Conservation (phyloP, 306 rosid species). For the Cucumis cinereus region DNA sequence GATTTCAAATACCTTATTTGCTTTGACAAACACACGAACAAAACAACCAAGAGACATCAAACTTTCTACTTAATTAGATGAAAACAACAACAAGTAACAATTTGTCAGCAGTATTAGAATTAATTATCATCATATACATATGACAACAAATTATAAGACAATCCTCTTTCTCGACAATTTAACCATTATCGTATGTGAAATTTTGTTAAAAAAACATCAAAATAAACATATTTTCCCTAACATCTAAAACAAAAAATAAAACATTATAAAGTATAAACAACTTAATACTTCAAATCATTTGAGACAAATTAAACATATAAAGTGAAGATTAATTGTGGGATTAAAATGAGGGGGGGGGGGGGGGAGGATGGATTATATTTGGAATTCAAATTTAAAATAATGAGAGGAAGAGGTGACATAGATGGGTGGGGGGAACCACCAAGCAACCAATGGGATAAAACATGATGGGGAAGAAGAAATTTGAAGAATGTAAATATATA, state of each 20-base stretch:
- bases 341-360: background rate
- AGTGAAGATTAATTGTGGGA: too few species aligned
- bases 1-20: background rate
- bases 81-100: too few species aligned
- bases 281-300: too few species aligned
- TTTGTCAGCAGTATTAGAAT: too few species aligned
- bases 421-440: conserved; percentile 10
- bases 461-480: conserved; percentile 3
- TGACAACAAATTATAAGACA: too few species aligned
- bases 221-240: too few species aligned
- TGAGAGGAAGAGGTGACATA: background rate
- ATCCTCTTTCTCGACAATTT: too few species aligned
- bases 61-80: background rate
- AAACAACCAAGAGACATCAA: background rate
- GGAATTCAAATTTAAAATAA: conserved; percentile 3
- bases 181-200: too few species aligned
- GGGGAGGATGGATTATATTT: too few species aligned
- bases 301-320: too few species aligned
- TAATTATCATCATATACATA: too few species aligned
- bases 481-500: background rate
- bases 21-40: background rate
- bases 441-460: conserved; percentile 6
- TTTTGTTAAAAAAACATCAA: too few species aligned
- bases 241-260: background rate
- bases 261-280: background rate